A percentile compares a stretch with the other conserved stretches of the same genome.
Conservation (phyloP, 2,329 filamentous ascomycete genomes). For the Coniochaeta pulveracea region DNA sequence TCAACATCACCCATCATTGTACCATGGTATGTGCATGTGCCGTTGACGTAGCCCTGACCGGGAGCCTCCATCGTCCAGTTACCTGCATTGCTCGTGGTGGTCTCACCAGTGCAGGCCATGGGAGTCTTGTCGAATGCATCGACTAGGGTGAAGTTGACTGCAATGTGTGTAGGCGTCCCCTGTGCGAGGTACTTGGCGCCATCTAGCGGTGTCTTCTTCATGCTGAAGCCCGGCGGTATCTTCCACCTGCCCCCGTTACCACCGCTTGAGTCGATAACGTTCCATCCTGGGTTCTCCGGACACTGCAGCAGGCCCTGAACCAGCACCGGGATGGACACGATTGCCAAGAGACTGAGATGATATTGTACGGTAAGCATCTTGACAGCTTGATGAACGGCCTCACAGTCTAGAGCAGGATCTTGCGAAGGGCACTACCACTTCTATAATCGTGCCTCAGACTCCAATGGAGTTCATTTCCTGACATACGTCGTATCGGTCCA, state of each 20-base stretch:
- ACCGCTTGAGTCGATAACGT: slow-evolving; percentile 1
- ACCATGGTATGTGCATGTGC: slow-evolving; percentile 1
- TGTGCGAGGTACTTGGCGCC: not conserved
- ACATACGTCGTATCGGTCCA: no score
- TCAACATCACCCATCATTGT: slow-evolving; percentile 1
- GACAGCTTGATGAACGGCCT: no score
- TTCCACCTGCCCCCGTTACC: slow-evolving; percentile 2
- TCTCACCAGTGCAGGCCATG: slow-evolving; percentile 1
- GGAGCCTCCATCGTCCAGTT: not conserved
- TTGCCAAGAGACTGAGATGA: not conserved
- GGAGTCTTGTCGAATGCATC: slow-evolving; percentile 1
- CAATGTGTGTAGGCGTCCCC: not conserved
- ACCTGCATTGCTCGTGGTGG: not conserved
- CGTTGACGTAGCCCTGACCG: slow-evolving; percentile 1
- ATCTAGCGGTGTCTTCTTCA: slow-evolving; percentile 1
- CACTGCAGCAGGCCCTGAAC: slow-evolving; percentile 2
- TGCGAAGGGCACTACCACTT: no score
- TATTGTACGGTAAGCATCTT: not conserved
- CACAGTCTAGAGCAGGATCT: no score
- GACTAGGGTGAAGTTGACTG: slow-evolving; percentile 3
- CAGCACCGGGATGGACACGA: not conserved
- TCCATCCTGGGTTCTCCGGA: slow-evolving; percentile 1
- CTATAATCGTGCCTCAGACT: no score
- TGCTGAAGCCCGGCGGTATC: not conserved
- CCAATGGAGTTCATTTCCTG: no score